phyloP scores from a whole-genome alignment of 148 eudicot genomes.

The Camellia japonica region DNA sequence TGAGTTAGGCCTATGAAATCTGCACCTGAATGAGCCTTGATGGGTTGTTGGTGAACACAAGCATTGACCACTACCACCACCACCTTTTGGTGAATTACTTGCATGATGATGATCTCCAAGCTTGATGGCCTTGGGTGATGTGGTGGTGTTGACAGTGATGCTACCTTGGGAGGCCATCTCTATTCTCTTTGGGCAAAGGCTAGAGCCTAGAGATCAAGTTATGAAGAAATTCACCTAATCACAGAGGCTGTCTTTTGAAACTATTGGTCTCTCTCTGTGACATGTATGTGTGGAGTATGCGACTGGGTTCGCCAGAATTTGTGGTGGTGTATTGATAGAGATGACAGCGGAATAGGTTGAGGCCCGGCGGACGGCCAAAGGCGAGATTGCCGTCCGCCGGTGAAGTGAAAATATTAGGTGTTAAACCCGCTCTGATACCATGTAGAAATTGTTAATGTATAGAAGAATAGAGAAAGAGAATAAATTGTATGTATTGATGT shows the following conservation, averaged over 20 bases:
- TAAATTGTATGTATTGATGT: too few species aligned
- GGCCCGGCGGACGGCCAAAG: too few species aligned
- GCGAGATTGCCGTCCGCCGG: too few species aligned
- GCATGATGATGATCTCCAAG: too few species aligned
- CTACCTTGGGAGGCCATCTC: conserved; percentile 13
- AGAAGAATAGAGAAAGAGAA: too few species aligned
- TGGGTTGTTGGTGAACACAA: conserved; percentile 30
- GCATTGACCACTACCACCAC: background rate
- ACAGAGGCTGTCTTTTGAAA: background rate
- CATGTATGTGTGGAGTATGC: background rate
- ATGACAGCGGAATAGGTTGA: too few species aligned
- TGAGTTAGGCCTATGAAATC: conserved; percentile 19
- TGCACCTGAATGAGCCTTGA: conserved; percentile 31
- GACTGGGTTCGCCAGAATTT: too few species aligned
- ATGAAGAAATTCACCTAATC: background rate
- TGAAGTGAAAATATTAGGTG: too few species aligned
- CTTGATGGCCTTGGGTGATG: background rate
- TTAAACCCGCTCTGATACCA: too few species aligned
- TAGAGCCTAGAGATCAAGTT: background rate
- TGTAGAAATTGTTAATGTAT: too few species aligned
- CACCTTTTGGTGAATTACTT: background rate
- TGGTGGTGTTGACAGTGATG: conserved; percentile 13
- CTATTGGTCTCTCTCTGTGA: background rate
- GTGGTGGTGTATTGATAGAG: too few species aligned
- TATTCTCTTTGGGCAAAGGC: background rate